phyloP scores from a whole-genome alignment of 108 stramenopile species.

The Pseudonitzschia multiseries region DNA sequence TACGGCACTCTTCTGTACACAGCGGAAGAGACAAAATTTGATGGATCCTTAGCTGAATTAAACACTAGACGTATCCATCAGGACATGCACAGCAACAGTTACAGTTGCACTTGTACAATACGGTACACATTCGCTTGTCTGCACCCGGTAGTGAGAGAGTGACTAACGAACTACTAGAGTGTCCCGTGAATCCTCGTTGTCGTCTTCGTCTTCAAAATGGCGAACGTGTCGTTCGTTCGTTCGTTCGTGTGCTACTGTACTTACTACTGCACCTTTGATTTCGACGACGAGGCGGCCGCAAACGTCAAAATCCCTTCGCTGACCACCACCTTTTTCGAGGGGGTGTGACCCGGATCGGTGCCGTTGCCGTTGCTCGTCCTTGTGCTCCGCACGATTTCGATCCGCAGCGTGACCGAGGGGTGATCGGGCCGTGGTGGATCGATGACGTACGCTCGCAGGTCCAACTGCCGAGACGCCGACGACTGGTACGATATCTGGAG shows the following conservation, averaged over 20 bases:
- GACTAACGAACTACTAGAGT: no score
- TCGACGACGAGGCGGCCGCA: not conserved
- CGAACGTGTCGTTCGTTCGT: not conserved
- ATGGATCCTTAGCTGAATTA: no score
- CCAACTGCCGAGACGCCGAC: slow-evolving; percentile 3
- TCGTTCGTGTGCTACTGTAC: not conserved
- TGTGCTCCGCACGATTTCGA: slow-evolving; percentile 15
- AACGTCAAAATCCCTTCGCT: slow-evolving; percentile 16
- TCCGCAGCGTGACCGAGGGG: not conserved
- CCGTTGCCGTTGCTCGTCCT: not conserved
- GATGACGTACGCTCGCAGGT: slow-evolving; percentile 6
- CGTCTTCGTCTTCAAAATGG: no score
- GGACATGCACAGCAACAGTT: no score
- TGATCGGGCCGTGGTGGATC: not conserved
- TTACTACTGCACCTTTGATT: not conserved
- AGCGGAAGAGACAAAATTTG: no score
- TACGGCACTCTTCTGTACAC: no score
- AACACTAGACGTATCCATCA: no score
- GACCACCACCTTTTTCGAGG: not conserved
- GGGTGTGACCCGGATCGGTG: not conserved
- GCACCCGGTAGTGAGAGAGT: no score
- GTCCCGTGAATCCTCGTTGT: no score
- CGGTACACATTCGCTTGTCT: no score
- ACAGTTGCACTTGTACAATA: no score
- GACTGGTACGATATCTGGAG: slow-evolving; percentile 17